Percentiles rank a stretch among this genome's conserved stretches.
These are phyloP conservation scores for Puccinia novopanici DNA, from an alignment of 1,284 basidiomycete species.

Conservation along the genomic window DNA sequence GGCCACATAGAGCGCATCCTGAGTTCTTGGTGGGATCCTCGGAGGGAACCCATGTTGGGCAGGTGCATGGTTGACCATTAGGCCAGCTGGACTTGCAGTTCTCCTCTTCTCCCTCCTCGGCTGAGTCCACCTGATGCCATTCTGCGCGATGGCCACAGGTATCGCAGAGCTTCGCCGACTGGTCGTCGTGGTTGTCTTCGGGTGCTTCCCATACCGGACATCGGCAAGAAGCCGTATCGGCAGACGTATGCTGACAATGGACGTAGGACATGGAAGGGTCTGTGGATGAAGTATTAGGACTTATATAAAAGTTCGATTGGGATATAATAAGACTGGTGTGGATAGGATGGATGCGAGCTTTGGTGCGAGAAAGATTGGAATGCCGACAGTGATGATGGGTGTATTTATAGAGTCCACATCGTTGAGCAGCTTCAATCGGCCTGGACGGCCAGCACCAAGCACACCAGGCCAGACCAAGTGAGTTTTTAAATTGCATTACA, in stretches of 20 bases:
- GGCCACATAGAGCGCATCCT: slow-evolving; percentile 38
- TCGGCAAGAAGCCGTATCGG: slow-evolving; percentile 24
- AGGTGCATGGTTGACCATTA: slow-evolving; percentile 32
- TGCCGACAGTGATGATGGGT: too few species aligned
- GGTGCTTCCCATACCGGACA: slow-evolving; percentile 41
- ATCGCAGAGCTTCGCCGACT: neutral
- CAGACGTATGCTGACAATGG: slow-evolving; percentile 41
- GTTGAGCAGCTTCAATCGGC: too few species aligned
- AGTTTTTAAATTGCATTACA: too few species aligned
- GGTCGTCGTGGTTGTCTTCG: neutral
- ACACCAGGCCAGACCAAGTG: too few species aligned
- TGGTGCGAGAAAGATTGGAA: too few species aligned
- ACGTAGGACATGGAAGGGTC: slow-evolving; percentile 11
- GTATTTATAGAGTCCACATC: too few species aligned
- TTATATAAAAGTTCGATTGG: too few species aligned
- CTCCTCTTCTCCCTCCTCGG: neutral
- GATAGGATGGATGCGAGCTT: too few species aligned
- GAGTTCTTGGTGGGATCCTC: slow-evolving; percentile 13
- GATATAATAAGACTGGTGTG: too few species aligned
- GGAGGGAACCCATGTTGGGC: slow-evolving; percentile 32
- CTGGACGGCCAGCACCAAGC: too few species aligned
- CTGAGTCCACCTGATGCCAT: slow-evolving; percentile 31
- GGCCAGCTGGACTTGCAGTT: slow-evolving; percentile 34
- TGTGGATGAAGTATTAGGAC: too few species aligned
- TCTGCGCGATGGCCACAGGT: slow-evolving; percentile 44